Evolutionary conservation across 768 basidiomycete species (phyloP).

Genomic region (Mycena epipterygia): DNA sequence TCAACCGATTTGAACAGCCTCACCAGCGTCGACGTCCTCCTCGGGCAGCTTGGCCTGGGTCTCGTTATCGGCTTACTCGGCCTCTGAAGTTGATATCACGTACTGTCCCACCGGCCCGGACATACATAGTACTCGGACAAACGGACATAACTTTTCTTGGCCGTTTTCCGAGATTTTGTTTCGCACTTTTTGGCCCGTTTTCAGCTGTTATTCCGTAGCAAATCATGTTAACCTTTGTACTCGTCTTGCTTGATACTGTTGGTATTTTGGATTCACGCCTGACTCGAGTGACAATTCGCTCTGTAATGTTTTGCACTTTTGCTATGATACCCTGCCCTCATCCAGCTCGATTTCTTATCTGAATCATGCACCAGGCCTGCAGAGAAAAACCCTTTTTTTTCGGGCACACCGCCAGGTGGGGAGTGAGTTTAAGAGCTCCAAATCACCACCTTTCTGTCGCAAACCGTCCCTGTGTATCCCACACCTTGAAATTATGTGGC

Average conservation of each 20-base stretch:
- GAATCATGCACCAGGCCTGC: neutral
- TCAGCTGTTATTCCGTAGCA: constrained; percentile 15
- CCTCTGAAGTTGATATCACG: constrained; percentile 18
- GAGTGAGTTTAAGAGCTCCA: neutral
- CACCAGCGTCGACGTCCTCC: constrained; percentile 8
- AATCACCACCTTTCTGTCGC: neutral
- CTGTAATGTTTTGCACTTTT: constrained; percentile 6
- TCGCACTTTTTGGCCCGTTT: constrained; percentile 9
- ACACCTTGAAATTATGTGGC: neutral
- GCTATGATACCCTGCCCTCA: neutral
- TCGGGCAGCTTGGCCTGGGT: constrained; percentile 2
- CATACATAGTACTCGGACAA: neutral
- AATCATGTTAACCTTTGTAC: constrained; percentile 17
- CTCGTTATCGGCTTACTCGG: neutral
- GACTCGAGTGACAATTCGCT: constrained; percentile 8
- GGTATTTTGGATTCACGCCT: neutral
- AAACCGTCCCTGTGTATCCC: neutral
- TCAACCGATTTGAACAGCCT: constrained; percentile 39
- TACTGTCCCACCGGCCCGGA: neutral
- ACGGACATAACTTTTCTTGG: constrained; percentile 20
- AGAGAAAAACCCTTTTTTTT: neutral
- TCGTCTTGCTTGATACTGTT: constrained; percentile 6
- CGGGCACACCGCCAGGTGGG: neutral
- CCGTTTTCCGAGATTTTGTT: constrained; percentile 17
- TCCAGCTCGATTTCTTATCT: neutral